Evolutionary conservation across 2,329 filamentous ascomycete genomes (phyloP).

Genomic region (Rhynchosporium secalis): DNA sequence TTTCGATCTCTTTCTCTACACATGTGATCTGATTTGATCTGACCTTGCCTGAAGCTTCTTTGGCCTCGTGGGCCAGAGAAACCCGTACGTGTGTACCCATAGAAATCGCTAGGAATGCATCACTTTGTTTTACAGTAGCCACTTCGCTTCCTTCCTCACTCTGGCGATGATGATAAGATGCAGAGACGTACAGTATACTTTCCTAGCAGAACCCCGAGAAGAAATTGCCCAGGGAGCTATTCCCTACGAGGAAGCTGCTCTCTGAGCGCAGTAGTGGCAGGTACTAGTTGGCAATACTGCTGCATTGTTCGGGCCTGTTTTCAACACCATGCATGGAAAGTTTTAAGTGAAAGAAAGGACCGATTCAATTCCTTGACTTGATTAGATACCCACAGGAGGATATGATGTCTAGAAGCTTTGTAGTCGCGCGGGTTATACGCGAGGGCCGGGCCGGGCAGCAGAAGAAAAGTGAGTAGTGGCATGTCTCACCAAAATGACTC

Average conservation of each 20-base stretch:
- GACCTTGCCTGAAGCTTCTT: constrained; percentile 15
- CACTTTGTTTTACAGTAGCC: background rate
- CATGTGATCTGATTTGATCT: background rate
- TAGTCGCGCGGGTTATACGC: too few species aligned
- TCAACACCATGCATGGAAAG: too few species aligned
- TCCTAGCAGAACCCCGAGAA: too few species aligned
- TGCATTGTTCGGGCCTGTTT: background rate
- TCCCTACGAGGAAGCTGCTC: background rate
- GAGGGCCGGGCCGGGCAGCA: too few species aligned
- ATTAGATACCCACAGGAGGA: too few species aligned
- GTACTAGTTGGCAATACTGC: background rate
- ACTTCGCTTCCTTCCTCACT: background rate
- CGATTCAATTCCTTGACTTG: too few species aligned
- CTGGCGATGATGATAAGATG: background rate
- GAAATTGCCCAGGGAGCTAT: too few species aligned
- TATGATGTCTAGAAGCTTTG: too few species aligned
- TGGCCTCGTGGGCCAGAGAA: constrained; percentile 4
- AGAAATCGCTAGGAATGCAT: constrained; percentile 12
- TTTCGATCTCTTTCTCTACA: constrained; percentile 1
- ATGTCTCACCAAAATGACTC: too few species aligned
- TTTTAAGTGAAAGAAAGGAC: too few species aligned
- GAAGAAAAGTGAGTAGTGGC: too few species aligned
- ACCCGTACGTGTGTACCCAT: constrained; percentile 8
- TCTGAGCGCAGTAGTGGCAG: background rate
- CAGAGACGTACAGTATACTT: too few species aligned